Evolutionary conservation across 371 early-diverging fungal species (phyloP).

Genomic region (Mortierella sp.): DNA sequence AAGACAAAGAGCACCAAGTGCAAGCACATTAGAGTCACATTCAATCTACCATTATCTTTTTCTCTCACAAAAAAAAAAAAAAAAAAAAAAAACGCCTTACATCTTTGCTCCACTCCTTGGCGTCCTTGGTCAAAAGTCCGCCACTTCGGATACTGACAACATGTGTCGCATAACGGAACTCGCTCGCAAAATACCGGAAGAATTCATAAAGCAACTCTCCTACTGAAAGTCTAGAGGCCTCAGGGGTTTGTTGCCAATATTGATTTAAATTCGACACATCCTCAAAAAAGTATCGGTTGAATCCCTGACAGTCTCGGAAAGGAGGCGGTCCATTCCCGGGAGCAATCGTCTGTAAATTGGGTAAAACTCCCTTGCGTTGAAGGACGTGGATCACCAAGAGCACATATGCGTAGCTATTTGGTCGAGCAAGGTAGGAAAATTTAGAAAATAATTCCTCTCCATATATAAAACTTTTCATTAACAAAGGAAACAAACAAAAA

Average conservation of each 20-base stretch:
- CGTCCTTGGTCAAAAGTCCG: slow-evolving; percentile 70
- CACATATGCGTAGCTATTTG: slow-evolving; percentile 58
- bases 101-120: slow-evolving; percentile 79
- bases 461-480: not conserved
- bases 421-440: slow-evolving; percentile 3
- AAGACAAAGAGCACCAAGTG: not conserved
- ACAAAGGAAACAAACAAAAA: not conserved
- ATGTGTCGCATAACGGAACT: slow-evolving; percentile 78
- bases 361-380: slow-evolving; percentile 57
- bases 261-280: slow-evolving; percentile 67
- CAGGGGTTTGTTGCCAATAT: slow-evolving; percentile 62
- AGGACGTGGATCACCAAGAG: slow-evolving; percentile 84
- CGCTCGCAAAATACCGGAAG: slow-evolving; percentile 79
- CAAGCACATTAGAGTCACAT: not conserved
- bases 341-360: slow-evolving; percentile 48
- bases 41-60: no score
- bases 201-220: slow-evolving; percentile 84
- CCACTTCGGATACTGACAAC: slow-evolving; percentile 87
- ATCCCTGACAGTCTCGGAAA: slow-evolving; percentile 49
- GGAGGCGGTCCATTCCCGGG: slow-evolving; percentile 34
- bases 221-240: slow-evolving; percentile 60
- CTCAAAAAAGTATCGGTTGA: slow-evolving; percentile 76
- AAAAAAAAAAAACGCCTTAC: slow-evolving; percentile 17
- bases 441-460: not conserved
- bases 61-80: not conserved